Evolutionary conservation across 352 stramenopile species (phyloP), one percentile per base, ranked within the genome.

Genomic region (Globisporangium lucens): DNA sequence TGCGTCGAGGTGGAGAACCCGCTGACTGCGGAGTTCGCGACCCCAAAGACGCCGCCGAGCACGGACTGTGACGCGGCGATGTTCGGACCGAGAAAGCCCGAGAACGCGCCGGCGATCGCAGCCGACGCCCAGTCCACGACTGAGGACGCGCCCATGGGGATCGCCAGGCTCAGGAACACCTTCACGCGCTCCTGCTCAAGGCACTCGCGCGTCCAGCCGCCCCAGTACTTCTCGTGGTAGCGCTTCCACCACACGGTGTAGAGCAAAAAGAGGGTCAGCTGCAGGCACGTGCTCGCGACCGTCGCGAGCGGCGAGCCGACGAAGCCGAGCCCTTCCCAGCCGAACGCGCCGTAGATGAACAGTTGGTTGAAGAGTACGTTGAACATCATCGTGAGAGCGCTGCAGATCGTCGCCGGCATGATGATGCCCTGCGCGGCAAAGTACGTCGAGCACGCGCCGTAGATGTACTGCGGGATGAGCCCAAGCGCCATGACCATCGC

Each of bases 361-460:
- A 67, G 33, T 61, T 90, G 91, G 72, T 93, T 93, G 76, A 77
- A 75, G 4, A 70, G 69, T 58, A 75, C 73, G 2, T 83, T 78
- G 33, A 93, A 72, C 17, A 72, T 68, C 56, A 93, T 89, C 15
- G 85, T 89, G n/a, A 89, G 61, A 22, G 75, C 76, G 7, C 85
- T 83, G n/a, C 90, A 82, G 17, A 89, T 69, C 7, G 83, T 93
- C 12, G 87, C 87, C 20, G 85, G 83, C 12, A 79, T 74, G 72
- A 90, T 88, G 69, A 90, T 90, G 29, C 81, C 81, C 77, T 92
- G 90, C 7, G 83, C 85, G 66, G 91, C 83, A 68, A 94, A 92
- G 75, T 94, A 94, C 12, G 88, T 77, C 4, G 83, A 79, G 63
- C 90, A 72, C 59, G 82, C 90, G 3, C 80, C 85, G 72, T 93